Percentiles rank a stretch among this genome's conserved stretches.
phyloP scores from a whole-genome alignment of 768 basidiomycete genomes.

The Calocybe gangraenosa region DNA sequence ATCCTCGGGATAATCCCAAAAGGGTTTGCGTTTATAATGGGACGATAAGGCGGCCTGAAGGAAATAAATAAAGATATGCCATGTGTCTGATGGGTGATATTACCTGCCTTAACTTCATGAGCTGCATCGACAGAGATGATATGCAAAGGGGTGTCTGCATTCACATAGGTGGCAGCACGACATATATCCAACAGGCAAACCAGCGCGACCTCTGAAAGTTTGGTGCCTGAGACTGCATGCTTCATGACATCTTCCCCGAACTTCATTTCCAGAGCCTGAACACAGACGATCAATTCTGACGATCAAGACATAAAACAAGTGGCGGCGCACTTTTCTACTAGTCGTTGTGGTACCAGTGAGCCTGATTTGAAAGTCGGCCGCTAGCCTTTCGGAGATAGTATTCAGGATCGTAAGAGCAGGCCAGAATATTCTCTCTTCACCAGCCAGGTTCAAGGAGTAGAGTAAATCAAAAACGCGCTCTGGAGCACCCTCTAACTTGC shows the following conservation, averaged over 20 bases:
- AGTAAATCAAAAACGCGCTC: conserved; percentile 86
- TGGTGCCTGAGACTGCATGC: conserved; percentile 49
- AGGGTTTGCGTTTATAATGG: conserved; percentile 46
- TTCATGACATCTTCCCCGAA: conserved; percentile 63
- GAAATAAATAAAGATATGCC: background rate
- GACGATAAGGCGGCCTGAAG: conserved; percentile 28
- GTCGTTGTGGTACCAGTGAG: conserved; percentile 27
- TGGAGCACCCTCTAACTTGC: conserved; percentile 72
- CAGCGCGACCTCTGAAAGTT: conserved; percentile 61
- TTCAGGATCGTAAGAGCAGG: conserved; percentile 75
- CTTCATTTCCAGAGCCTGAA: conserved; percentile 39
- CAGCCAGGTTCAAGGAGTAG: conserved; percentile 42
- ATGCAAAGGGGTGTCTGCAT: conserved; percentile 48
- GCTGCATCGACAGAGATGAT: conserved; percentile 69
- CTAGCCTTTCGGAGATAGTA: conserved; percentile 70
- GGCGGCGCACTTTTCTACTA: conserved; percentile 31
- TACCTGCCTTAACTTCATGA: conserved; percentile 70
- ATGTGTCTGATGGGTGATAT: background rate
- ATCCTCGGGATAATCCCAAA: conserved; percentile 69
- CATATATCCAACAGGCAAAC: conserved; percentile 77
- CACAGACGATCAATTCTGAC: background rate
- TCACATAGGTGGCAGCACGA: conserved; percentile 58
- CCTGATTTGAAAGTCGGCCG: conserved; percentile 47
- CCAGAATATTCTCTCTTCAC: conserved; percentile 62
- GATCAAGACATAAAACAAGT: background rate